These are phyloP conservation scores for Schizopora paradoxa DNA, from an alignment of 1,284 basidiomycete species.

Conservation along the genomic window DNA sequence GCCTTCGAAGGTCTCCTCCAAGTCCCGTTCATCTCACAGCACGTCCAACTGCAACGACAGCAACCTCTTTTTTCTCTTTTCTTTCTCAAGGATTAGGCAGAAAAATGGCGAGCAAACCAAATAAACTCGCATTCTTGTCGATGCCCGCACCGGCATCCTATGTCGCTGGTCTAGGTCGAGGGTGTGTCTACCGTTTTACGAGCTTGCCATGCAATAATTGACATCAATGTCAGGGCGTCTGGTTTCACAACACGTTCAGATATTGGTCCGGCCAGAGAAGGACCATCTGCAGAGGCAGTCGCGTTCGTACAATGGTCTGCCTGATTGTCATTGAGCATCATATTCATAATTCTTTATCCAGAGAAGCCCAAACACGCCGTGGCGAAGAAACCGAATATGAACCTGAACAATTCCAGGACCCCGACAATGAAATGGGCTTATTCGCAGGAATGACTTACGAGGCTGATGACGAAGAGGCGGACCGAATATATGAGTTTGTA, in stretches of 20 bases:
- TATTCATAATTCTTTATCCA: constrained; percentile 26
- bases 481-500: constrained; percentile 88
- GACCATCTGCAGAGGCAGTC: constrained; percentile 82
- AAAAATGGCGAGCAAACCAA: constrained; percentile 54
- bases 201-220: constrained; percentile 8
- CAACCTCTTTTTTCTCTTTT: no score
- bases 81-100: no score
- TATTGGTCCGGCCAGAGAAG: constrained; percentile 96
- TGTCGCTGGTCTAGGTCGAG: constrained; percentile 94
- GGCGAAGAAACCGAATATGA: constrained; percentile 86
- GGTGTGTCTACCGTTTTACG: constrained; percentile 42
- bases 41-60: no score
- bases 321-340: not conserved
- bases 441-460: constrained; percentile 97
- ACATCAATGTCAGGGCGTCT: constrained; percentile 72
- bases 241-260: constrained; percentile 98
- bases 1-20: no score
- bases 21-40: no score
- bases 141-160: constrained; percentile 91
- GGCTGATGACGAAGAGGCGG: constrained; percentile 96
- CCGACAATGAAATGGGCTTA: constrained; percentile 94
- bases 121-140: constrained; percentile 77
- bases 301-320: constrained; percentile 49
- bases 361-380: constrained; percentile 76
- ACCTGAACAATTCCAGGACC: constrained; percentile 90